Conservation (phyloP, 1,139 yeast species). For the Nakaseomyces kungkrabaensis region DNA sequence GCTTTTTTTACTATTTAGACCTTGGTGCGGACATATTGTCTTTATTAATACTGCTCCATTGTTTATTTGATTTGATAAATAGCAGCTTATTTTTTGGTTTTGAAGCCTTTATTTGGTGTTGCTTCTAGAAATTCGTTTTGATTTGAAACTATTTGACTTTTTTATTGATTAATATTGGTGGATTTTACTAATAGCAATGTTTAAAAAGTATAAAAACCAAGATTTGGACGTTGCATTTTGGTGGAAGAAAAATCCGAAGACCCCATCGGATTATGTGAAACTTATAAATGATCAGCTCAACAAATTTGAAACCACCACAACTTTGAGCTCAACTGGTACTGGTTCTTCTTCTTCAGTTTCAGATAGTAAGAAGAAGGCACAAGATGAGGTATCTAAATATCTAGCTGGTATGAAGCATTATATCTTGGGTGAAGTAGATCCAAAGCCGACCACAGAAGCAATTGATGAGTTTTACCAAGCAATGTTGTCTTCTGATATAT, state of each 20-base stretch:
- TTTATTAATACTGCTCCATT: too few relatives aligned
- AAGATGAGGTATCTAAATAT: constrained; percentile 69
- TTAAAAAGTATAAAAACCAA: constrained; percentile 25
- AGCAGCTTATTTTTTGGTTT: too few relatives aligned
- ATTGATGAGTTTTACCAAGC: constrained; percentile 41
- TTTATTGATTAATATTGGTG: too few relatives aligned
- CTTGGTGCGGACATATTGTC: too few relatives aligned
- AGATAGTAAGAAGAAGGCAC: constrained; percentile 49
- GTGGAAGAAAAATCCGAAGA: constrained; percentile 85
- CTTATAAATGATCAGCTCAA: constrained; percentile 63
- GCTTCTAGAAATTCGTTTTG: too few relatives aligned
- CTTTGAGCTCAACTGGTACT: neutral
- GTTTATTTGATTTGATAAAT: too few relatives aligned
- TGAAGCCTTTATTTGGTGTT: too few relatives aligned
- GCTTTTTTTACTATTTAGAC: too few relatives aligned
- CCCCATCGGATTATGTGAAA: constrained; percentile 76
- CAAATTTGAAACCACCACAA: constrained; percentile 41
- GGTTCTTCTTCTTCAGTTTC: constrained; percentile 14
- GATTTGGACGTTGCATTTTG: constrained; percentile 63
- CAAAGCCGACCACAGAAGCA: constrained; percentile 66
- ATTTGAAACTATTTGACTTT: too few relatives aligned
- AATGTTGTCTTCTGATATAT: constrained; percentile 48
- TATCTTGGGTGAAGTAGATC: constrained; percentile 62
- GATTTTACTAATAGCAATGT: constrained; percentile 10
- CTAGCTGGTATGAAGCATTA: constrained; percentile 58